Base-by-base conservation (phyloP, 306 rosid genomes). In the Lupinus albus region DNA sequence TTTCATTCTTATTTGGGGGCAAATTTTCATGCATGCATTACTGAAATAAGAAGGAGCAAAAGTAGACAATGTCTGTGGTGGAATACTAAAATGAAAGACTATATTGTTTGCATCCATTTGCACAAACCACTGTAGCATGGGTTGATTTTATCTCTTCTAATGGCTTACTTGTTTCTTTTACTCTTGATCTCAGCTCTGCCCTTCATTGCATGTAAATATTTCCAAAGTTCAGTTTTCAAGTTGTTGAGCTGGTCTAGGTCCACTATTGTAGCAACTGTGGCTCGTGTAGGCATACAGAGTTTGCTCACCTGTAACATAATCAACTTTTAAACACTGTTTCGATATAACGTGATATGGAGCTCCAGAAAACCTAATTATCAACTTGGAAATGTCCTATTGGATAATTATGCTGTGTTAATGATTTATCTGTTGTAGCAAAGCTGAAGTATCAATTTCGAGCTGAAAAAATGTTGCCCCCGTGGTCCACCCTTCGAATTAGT, bases 241-340 rank as follows among this genome's bases (percentile, higher is more conserved):
- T 57, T 51, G 81, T 59, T 28, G 67, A 47, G 55, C 42, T 79
- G 52, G 21, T 33, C 58, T 44, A 14, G 56, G 50, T 67, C 61
- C 65, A 45, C 32, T 57, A 48, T 65, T 25, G 79, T 55, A 42
- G 72, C 72, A 73, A 59, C 50, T 47, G 74, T 49, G 64, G 71
- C 58, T 5, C 6, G 49, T 58, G 39, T 13, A 42, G 64, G 45
- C 63, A 48, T 56, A 44, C 52, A 58, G 68, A 44, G 59, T 63
- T 57, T 56, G 73, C 61, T 59, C 18, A 54, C 55, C 36, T 35
- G 70, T 20, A 59, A 57, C 69, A 65, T 32, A 50, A 53, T 64
- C 44, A 9, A 63, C 25, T 74, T 70, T 62, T 65, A 39, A 68
- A 62, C 45, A n/a, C 15, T 46, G 42, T 33, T 56, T 53, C 48